Base-by-base conservation (phyloP, 345 rosid species). In the Hibiscus tridactylites region DNA sequence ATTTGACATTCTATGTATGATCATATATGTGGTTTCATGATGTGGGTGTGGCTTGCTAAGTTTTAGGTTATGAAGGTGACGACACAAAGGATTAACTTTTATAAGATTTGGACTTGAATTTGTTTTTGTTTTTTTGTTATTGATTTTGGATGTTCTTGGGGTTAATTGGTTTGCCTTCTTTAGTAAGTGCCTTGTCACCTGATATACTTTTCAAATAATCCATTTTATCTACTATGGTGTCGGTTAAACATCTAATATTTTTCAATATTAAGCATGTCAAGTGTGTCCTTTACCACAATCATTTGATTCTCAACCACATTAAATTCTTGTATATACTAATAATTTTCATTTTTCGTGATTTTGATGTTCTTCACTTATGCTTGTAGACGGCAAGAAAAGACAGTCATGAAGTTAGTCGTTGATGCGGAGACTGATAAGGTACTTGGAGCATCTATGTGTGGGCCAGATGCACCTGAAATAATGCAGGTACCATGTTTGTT, bases 361-460 rank as follows among this genome's bases (percentile, higher is more conserved):
- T 16, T 68, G n/a, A 68, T 79, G 61, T 49, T 71, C 9, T 37
- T 67, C 9, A 74, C 26, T 53, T 70, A 80, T 78, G 71, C 74
- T 73, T 76, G 62, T 75, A 95, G 99, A 73, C 97, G 99, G 78
- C 99, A 90, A 84, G 99, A 95, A 72, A 95, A 87, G 87, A 74
- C 94, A 8, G 79, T 89, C 60, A 92, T 95, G 99, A 95, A 95
- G 85, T 85, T 95, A 68, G 64, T 95, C 73, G 98, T 95, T 80
- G 97, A 92, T 78, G 90, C 85, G 52, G 87, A 81, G 81, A 92
- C 90, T 1, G 99, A 95, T 77, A 95, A 89, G 74, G 97, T 95
- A 71, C 84, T 95, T 56, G 99, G 98, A 73, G 96, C 97, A 65
- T 90, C 99, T 46, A 95, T 95, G 99, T 89, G 98, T 60, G 99